Base-by-base conservation (phyloP, 176 grass and related monocot genomes). In the Paspalum notatum region DNA sequence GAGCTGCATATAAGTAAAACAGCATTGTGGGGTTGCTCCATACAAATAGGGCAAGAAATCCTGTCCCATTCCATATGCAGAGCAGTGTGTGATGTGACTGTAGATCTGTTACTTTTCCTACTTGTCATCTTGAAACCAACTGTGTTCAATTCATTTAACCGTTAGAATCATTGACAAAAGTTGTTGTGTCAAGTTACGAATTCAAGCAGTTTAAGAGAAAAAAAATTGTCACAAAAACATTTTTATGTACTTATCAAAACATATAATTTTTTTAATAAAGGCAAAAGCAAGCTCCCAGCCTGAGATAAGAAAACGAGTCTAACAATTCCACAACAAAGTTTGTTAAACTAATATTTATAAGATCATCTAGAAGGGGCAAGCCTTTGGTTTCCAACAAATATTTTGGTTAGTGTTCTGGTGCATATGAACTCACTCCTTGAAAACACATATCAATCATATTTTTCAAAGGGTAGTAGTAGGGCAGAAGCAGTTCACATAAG, bases 1-100 rank as follows among this genome's bases (percentile, higher is more conserved):
- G 96, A 99, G 82, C 84, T 88, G 90, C 96, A 99, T 68, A 90
- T 71, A 71, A 99, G 90, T 84, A 91, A 90, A 83, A 99, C 93
- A 59, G 96, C 71, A 79, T 99, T 99, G 90, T 99, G 96, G 17
- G 96, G 96, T 89, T 98, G 90, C 79, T 98, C 96, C 96, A 98
- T 95, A 90, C 96, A 98, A 88, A 98, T 95, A 81, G 96, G 90
- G 88, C 93, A 99, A 82, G 89, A 91, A 80, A 74, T 89, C 80
- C 94, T 94, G 74, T 95, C 96, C 92, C 90, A 95, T 91, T 99
- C 92, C 86, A 93, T 95, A 81, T 89, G 93, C 77, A 91, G 86
- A 78, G 84, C 84, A 91, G 84, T 81, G 79, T 32, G 74, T 73
- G 87, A 73, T 91, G 81, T 57, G 71, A 82, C 80, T 77, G 71